Evolutionary conservation across 2,329 filamentous ascomycete species (phyloP).

Genomic region (Scytalidium sp.): DNA sequence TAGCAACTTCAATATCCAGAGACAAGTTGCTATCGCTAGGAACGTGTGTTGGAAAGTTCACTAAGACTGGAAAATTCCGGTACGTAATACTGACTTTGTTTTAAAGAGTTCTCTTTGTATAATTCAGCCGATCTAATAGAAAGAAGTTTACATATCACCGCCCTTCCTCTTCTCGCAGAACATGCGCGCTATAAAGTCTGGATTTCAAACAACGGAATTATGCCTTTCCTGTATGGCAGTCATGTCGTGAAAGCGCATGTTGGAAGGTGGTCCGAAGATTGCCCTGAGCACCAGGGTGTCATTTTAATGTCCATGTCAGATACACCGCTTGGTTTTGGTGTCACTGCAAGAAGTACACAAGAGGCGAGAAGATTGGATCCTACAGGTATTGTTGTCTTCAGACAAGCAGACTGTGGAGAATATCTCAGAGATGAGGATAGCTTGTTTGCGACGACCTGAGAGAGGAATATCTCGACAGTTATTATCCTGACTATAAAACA

Average conservation of each 20-base stretch:
- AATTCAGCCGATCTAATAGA: no score
- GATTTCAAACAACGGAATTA: constrained; percentile 94
- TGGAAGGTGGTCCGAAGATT: constrained; percentile 85
- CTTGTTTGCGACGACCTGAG: constrained; percentile 48
- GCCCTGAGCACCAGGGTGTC: constrained; percentile 87
- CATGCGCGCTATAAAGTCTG: constrained; percentile 96
- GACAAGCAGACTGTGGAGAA: constrained; percentile 92
- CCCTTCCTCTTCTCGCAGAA: constrained; percentile 78
- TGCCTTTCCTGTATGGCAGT: constrained; percentile 95
- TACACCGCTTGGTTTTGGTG: constrained; percentile 88
- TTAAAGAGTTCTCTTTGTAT: no score
- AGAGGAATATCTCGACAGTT: no score
- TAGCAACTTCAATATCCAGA: constrained; percentile 81
- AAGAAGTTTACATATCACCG: constrained; percentile 89
- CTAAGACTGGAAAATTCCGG: constrained; percentile 95
- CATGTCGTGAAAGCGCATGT: constrained; percentile 79
- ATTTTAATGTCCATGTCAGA: constrained; percentile 92
- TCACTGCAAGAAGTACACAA: constrained; percentile 82
- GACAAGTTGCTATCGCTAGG: constrained; percentile 84
- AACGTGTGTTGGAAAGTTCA: constrained; percentile 91
- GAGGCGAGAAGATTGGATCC: constrained; percentile 84
- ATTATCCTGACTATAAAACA: no score
- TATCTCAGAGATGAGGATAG: constrained; percentile 83
- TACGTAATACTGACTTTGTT: no score
- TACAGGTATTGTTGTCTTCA: constrained; percentile 83